Evolutionary conservation across 2,329 filamentous ascomycete genomes (phyloP).

Genomic region (Sporothrix pallida): DNA sequence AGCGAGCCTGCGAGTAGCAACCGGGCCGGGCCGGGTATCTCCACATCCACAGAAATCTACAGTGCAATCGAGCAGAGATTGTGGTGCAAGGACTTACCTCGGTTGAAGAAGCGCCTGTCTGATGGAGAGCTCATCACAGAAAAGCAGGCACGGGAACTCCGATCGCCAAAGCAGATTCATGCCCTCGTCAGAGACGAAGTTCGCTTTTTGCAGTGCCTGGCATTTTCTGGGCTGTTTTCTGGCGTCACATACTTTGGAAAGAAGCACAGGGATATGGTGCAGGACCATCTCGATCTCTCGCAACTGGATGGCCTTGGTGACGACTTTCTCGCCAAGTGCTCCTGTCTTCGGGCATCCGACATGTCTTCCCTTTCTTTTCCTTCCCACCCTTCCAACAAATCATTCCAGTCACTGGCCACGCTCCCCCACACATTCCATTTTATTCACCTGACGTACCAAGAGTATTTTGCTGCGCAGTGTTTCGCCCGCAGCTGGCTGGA

Average conservation of each 20-base stretch:
- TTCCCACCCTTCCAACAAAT: not conserved
- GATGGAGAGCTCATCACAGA: not conserved
- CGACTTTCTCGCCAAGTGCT: not conserved
- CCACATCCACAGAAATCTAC: not conserved
- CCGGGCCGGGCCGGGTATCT: not conserved
- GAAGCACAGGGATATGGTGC: not conserved
- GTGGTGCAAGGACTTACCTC: not conserved
- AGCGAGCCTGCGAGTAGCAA: not conserved
- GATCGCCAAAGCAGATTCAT: not conserved
- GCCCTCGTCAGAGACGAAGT: not conserved
- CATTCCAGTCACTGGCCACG: not conserved
- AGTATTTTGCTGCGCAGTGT: conserved; percentile 6
- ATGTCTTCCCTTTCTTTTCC: not conserved
- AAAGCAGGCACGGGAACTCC: not conserved
- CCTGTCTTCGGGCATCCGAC: not conserved
- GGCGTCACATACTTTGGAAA: not conserved
- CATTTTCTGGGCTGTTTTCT: not conserved
- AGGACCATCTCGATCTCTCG: not conserved
- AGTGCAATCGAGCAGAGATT: not conserved
- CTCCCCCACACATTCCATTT: not conserved
- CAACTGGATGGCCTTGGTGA: not conserved
- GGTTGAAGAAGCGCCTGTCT: not conserved
- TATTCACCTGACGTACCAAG: not conserved
- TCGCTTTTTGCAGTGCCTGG: not conserved
- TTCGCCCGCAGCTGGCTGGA: not conserved